A percentile compares a stretch with the other conserved stretches of the same genome.
These are phyloP conservation scores for Emericellopsis atlantica DNA, from an alignment of 2,329 filamentous ascomycete genomes.

Conservation along the genomic window DNA sequence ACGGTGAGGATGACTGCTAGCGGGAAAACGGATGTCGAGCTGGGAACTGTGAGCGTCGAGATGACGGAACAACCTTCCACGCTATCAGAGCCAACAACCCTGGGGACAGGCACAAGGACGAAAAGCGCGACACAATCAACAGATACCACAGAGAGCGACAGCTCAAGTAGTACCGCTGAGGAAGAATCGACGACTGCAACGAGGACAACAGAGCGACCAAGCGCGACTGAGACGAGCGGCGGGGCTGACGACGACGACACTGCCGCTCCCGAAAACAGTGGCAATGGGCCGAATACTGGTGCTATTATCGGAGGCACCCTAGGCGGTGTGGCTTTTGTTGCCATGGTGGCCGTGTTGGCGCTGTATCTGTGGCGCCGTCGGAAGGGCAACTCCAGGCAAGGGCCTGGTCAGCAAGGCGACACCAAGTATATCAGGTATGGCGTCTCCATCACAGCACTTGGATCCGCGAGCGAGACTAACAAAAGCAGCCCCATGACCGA, in stretches of 20 bases:
- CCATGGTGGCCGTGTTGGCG: slow-evolving; percentile 25
- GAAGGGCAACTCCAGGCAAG: slow-evolving; percentile 25
- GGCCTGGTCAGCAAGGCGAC: slow-evolving; percentile 23
- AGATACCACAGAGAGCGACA: not conserved
- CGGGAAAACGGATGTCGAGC: slow-evolving; percentile 19
- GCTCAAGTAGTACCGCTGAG: not conserved
- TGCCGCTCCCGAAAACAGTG: slow-evolving; percentile 14
- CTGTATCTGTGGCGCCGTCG: slow-evolving; percentile 31
- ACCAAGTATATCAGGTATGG: slow-evolving; percentile 28
- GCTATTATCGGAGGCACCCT: slow-evolving; percentile 42
- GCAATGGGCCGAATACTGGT: slow-evolving; percentile 22
- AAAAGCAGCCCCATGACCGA: slow-evolving; percentile 14
- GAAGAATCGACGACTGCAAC: not conserved
- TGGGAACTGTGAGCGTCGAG: slow-evolving; percentile 25
- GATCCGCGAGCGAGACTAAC: slow-evolving; percentile 6
- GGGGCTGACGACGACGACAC: slow-evolving; percentile 3
- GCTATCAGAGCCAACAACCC: slow-evolving; percentile 26
- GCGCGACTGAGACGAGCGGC: slow-evolving; percentile 2
- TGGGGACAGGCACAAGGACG: slow-evolving; percentile 13
- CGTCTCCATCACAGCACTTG: not conserved
- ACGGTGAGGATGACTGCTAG: slow-evolving; percentile 33
- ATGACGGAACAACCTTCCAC: slow-evolving; percentile 25
- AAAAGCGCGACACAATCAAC: not conserved
- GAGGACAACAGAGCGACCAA: not conserved
- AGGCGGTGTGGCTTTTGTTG: slow-evolving; percentile 33